Conservation (phyloP, 495 filamentous ascomycete species). For the Hyaloscypha hepaticicola region DNA sequence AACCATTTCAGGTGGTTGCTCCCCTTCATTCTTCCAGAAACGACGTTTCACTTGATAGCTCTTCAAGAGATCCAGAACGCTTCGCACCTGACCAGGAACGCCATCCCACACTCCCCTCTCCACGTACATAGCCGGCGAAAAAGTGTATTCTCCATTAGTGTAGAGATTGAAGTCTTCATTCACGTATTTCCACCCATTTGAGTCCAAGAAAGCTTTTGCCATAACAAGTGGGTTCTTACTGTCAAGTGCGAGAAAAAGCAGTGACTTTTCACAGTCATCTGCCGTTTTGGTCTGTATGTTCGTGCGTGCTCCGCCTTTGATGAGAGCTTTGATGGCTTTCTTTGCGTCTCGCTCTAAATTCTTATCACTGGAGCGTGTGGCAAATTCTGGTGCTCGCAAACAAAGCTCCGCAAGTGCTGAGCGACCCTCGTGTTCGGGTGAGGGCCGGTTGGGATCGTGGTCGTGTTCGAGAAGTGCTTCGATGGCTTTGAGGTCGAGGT, state of each 20-base stretch:
- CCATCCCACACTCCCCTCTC: constrained; percentile 23
- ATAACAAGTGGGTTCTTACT: constrained; percentile 19
- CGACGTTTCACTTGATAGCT: constrained; percentile 14
- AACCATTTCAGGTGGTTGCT: constrained; percentile 17
- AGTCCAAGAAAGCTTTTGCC: constrained; percentile 22
- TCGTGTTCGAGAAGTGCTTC: constrained; percentile 16
- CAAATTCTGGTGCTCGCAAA: constrained; percentile 12
- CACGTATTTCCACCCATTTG: constrained; percentile 14
- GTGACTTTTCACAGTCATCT: no score
- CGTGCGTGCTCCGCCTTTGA: constrained; percentile 10
- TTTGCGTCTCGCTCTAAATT: constrained; percentile 8
- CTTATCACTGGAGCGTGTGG: constrained; percentile 4
- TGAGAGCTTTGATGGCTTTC: constrained; percentile 18
- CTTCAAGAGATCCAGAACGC: constrained; percentile 20
- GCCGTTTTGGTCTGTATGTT: no score
- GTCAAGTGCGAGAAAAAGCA: constrained; percentile 21
- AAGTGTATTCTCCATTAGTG: constrained; percentile 22
- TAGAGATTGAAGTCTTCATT: constrained; percentile 27
- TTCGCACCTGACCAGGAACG: constrained; percentile 13
- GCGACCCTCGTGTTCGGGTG: constrained; percentile 15
- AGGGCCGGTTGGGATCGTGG: constrained; percentile 24
- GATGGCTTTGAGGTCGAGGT: constrained; percentile 19
- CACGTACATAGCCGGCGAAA: constrained; percentile 23
- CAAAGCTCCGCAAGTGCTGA: constrained; percentile 23
- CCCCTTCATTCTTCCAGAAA: constrained; percentile 24